Conservation (phyloP, 2,329 filamentous ascomycete species). For the Dactylellina parvicollis region DNA sequence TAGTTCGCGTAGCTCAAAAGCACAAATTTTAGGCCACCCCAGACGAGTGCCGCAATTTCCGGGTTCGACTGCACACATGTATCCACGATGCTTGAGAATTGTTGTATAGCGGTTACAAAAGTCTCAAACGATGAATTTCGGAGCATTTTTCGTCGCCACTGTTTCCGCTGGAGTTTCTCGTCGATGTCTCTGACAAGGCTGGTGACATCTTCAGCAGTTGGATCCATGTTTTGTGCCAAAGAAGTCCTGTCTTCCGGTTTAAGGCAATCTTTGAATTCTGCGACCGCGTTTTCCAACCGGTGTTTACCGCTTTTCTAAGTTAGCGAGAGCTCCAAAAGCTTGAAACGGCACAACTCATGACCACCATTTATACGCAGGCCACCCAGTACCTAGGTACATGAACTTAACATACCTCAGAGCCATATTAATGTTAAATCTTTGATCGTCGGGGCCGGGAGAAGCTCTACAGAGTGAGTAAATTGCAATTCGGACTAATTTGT, state of each 20-base stretch:
- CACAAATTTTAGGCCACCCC: slow-evolving; percentile 63
- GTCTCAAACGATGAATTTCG: slow-evolving; percentile 46
- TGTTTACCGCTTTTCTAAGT: too few relatives aligned
- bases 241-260: slow-evolving; percentile 15
- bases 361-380: too few relatives aligned
- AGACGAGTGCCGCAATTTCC: slow-evolving; percentile 62
- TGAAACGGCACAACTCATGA: too few relatives aligned
- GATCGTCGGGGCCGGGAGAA: too few relatives aligned
- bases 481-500: too few relatives aligned
- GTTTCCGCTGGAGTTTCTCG: slow-evolving; percentile 19
- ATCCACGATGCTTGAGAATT: slow-evolving; percentile 61
- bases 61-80: slow-evolving; percentile 61
- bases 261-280: slow-evolving; percentile 26
- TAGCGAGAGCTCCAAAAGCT: too few relatives aligned
- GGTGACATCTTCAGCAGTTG: slow-evolving; percentile 33
- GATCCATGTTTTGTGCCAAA: slow-evolving; percentile 8
- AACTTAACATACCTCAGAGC: too few relatives aligned
- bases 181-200: slow-evolving; percentile 31
- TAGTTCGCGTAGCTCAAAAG: slow-evolving; percentile 59
- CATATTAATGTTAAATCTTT: too few relatives aligned
- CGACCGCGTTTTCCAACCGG: slow-evolving; percentile 16
- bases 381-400: too few relatives aligned
- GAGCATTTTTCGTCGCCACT: slow-evolving; percentile 37
- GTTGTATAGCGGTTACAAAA: slow-evolving; percentile 60
- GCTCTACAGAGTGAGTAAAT: too few relatives aligned